Conservation (phyloP, 352 stramenopile genomes). For the Globisporangium nagaii region DNA sequence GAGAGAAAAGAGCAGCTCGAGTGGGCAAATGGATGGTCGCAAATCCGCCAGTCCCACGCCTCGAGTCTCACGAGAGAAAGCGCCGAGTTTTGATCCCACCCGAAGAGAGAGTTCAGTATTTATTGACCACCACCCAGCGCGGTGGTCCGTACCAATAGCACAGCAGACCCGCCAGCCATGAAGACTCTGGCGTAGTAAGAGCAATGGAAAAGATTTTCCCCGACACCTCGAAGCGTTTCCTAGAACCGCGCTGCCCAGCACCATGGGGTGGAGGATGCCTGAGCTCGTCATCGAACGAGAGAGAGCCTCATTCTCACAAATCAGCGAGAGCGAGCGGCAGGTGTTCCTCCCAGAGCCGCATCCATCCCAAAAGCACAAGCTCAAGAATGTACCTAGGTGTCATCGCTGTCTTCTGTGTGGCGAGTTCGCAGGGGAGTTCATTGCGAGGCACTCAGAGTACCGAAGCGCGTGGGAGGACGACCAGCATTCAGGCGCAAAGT, state of each 20-base stretch:
- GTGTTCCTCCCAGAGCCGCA: too few relatives aligned
- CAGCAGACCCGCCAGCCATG: too few relatives aligned
- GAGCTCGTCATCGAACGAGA: too few relatives aligned
- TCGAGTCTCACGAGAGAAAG: neutral
- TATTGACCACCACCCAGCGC: neutral
- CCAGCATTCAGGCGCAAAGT: conserved; percentile 6
- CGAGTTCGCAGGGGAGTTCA: too few relatives aligned
- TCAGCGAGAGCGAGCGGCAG: too few relatives aligned
- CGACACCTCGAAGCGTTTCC: too few relatives aligned
- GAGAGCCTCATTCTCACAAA: neutral
- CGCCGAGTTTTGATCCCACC: neutral
- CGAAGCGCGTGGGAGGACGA: too few relatives aligned
- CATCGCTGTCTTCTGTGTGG: too few relatives aligned
- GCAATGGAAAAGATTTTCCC: neutral
- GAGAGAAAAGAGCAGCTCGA: neutral
- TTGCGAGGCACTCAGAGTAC: too few relatives aligned
- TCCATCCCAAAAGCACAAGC: neutral
- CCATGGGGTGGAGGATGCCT: neutral
- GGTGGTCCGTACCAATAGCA: conserved; percentile 2
- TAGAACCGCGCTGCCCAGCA: neutral
- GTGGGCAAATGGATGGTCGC: neutral
- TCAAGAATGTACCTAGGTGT: neutral
- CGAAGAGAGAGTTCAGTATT: neutral
- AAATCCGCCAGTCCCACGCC: neutral
- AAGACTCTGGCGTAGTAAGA: too few relatives aligned